These are phyloP conservation scores for Aspergillus costaricaensis DNA, from an alignment of 2,329 filamentous ascomycete genomes.

Conservation along the genomic window DNA sequence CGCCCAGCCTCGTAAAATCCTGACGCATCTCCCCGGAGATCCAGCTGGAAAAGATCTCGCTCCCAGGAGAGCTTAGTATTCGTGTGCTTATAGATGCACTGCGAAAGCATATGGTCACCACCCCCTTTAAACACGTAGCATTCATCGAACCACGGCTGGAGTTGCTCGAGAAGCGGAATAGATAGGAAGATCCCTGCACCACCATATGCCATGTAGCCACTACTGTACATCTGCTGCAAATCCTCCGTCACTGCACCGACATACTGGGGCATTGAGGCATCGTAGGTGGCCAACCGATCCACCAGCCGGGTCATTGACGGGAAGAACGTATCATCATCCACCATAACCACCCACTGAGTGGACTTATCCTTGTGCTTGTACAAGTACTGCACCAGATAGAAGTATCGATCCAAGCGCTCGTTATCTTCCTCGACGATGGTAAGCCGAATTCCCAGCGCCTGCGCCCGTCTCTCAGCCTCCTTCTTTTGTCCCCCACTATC, in stretches of 20 bases:
- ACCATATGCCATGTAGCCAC: constrained; percentile 59
- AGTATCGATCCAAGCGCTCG: constrained; percentile 51
- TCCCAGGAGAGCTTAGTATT: constrained; percentile 54
- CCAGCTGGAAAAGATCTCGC: constrained; percentile 56
- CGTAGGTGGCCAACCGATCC: constrained; percentile 45
- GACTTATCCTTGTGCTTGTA: constrained; percentile 41
- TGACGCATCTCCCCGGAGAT: constrained; percentile 53
- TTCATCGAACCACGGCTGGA: constrained; percentile 49
- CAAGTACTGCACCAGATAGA: constrained; percentile 51
- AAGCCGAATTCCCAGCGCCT: constrained; percentile 42
- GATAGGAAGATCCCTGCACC: constrained; percentile 60
- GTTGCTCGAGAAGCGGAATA: constrained; percentile 49
- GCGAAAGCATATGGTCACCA: constrained; percentile 56
- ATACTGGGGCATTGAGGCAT: constrained; percentile 52
- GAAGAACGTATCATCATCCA: constrained; percentile 65
- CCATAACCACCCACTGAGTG: constrained; percentile 55
- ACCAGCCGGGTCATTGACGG: constrained; percentile 53
- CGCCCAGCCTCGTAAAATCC: constrained; percentile 60
- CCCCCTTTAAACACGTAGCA: constrained; percentile 47
- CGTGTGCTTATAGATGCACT: constrained; percentile 56
- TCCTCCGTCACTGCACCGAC: constrained; percentile 59
- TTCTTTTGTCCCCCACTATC: constrained; percentile 35
- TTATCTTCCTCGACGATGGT: constrained; percentile 24
- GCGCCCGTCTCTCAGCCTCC: constrained; percentile 24
- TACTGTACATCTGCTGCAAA: constrained; percentile 48